phyloP scores from a whole-genome alignment of 1,284 basidiomycete species.

The Papiliotrema fonsecae region DNA sequence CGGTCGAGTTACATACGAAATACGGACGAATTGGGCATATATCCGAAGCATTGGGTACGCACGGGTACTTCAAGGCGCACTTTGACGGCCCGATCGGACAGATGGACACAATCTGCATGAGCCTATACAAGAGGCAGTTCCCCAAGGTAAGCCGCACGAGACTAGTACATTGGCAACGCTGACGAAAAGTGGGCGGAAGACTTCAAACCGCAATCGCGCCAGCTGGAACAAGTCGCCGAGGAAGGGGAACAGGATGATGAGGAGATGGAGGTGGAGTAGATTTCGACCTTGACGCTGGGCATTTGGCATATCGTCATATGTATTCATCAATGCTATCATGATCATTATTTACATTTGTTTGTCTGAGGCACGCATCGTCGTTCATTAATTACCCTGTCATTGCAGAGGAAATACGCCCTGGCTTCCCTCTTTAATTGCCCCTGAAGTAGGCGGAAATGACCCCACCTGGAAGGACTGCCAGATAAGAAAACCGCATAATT shows the following conservation, averaged over 20 bases:
- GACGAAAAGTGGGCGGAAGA: constrained; percentile 23
- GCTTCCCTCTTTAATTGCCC: too few relatives aligned
- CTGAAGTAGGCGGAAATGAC: too few relatives aligned
- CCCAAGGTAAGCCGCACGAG: constrained; percentile 65
- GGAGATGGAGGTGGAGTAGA: constrained; percentile 26
- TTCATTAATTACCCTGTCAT: too few relatives aligned
- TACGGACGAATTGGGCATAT: constrained; percentile 89
- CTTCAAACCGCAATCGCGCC: constrained; percentile 11
- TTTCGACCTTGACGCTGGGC: too few relatives aligned
- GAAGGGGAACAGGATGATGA: constrained; percentile 25
- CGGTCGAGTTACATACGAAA: constrained; percentile 90
- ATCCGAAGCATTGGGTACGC: constrained; percentile 88
- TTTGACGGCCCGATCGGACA: constrained; percentile 94
- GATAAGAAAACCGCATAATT: too few relatives aligned
- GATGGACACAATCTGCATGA: constrained; percentile 93
- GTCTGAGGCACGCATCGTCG: too few relatives aligned
- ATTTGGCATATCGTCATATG: too few relatives aligned
- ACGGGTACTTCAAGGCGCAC: constrained; percentile 96
- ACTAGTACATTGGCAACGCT: neutral
- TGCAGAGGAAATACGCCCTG: too few relatives aligned
- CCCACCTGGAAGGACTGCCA: too few relatives aligned
- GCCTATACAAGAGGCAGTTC: constrained; percentile 83
- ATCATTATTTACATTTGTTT: too few relatives aligned
- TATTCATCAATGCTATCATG: too few relatives aligned
- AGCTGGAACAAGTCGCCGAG: constrained; percentile 12